A percentile compares a stretch with the other conserved stretches of the same genome.
Conservation (phyloP, 2,329 filamentous ascomycete genomes). For the Arthrobotrys megalospora region DNA sequence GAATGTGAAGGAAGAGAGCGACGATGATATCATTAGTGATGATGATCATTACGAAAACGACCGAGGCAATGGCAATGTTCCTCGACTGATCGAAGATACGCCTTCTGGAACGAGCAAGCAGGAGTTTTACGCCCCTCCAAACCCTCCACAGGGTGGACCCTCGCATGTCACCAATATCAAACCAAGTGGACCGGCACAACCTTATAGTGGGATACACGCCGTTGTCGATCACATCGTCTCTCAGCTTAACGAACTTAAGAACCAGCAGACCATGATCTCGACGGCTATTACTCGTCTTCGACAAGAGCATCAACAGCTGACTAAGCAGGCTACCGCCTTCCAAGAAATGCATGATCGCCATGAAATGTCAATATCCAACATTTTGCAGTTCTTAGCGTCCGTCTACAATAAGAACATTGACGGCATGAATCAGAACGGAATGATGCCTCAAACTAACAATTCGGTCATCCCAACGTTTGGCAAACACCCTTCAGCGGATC, state of each 20-base stretch:
- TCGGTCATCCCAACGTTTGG: constrained; percentile 47
- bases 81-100: constrained; percentile 55
- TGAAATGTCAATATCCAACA: constrained; percentile 99
- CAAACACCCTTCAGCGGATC: constrained; percentile 44
- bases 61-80: constrained; percentile 66
- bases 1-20: constrained; percentile 80
- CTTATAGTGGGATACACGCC: constrained; percentile 67
- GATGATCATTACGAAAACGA: constrained; percentile 64
- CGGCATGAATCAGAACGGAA: constrained; percentile 68
- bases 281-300: constrained; percentile 84
- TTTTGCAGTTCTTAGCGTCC: constrained; percentile 94
- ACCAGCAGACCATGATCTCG: constrained; percentile 88
- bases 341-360: constrained; percentile 95
- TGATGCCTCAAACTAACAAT: constrained; percentile 44
- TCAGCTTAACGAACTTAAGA: constrained; percentile 85
- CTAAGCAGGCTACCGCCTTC: constrained; percentile 88
- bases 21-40: constrained; percentile 64
- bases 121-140: constrained; percentile 37
- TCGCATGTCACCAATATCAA: constrained; percentile 65
- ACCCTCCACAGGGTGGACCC: constrained; percentile 49
- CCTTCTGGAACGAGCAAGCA: constrained; percentile 39
- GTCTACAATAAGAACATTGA: constrained; percentile 96
- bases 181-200: constrained; percentile 69
- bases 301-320: constrained; percentile 88
- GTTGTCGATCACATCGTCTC: constrained; percentile 57